These are phyloP conservation scores for Raddia distichophylla DNA, from an alignment of 176 grass and related monocot genomes.

Conservation along the genomic window DNA sequence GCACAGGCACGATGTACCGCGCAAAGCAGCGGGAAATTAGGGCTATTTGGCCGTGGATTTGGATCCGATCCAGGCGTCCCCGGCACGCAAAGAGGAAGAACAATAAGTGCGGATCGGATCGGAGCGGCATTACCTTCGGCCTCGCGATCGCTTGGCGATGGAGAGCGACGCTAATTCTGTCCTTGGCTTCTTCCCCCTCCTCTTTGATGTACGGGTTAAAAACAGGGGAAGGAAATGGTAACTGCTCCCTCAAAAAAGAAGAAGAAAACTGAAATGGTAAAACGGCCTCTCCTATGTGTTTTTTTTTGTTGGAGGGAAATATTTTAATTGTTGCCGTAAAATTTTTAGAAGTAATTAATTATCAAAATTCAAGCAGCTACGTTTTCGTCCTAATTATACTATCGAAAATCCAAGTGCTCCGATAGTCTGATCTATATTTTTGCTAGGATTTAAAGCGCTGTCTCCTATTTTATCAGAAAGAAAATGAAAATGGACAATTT, in stretches of 20 bases:
- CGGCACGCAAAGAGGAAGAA: conserved; percentile 33
- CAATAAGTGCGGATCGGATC: conserved; percentile 29
- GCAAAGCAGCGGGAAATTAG: conserved; percentile 19
- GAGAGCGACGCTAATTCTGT: neutral
- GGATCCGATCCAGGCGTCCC: conserved; percentile 1
- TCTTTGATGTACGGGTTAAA: neutral
- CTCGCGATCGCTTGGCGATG: conserved; percentile 25
- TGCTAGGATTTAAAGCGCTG: neutral
- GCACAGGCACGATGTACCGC: neutral
- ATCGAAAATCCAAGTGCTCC: neutral
- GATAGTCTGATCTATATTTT: neutral
- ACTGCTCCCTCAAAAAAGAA: neutral
- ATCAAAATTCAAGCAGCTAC: neutral
- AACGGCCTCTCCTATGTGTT: neutral
- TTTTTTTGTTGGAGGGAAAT: neutral
- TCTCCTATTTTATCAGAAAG: neutral
- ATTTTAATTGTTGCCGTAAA: neutral
- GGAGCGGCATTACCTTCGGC: conserved; percentile 38
- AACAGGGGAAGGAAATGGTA: neutral
- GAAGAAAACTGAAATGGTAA: too few relatives aligned
- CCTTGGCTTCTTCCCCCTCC: neutral
- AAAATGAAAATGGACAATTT: neutral
- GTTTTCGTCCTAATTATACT: neutral
- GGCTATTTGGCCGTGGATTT: neutral
- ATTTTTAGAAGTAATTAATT: neutral